Percentiles rank a stretch among this genome's conserved stretches.
Conservation (phyloP, 768 basidiomycete species). For the Suillus hirtellus region DNA sequence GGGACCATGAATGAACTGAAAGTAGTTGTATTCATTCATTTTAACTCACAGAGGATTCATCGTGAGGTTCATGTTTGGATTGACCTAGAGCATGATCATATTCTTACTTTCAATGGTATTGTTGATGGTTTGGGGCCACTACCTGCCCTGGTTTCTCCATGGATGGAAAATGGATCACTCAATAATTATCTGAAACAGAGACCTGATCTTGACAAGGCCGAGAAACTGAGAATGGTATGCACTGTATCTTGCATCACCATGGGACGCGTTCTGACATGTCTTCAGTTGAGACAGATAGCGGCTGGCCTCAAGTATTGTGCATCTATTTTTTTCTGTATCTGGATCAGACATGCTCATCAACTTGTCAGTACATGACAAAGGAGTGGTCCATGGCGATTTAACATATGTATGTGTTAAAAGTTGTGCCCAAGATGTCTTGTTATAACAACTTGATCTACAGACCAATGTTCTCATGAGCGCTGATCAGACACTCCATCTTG, state of each 20-base stretch:
- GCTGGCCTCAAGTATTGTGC: conserved; percentile 11
- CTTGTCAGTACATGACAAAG: conserved; percentile 11
- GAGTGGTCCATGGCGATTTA: conserved; percentile 12
- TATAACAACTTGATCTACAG: conserved; percentile 19
- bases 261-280: neutral
- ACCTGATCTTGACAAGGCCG: neutral
- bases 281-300: conserved; percentile 8
- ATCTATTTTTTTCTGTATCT: neutral
- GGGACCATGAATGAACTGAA: neutral
- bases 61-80: conserved; percentile 12
- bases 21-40: neutral
- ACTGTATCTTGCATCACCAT: neutral
- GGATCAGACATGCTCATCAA: neutral
- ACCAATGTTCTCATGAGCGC: conserved; percentile 40
- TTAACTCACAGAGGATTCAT: conserved; percentile 6
- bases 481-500: conserved; percentile 29
- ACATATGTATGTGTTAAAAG: conserved; percentile 13
- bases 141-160: conserved; percentile 26
- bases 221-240: conserved; percentile 21
- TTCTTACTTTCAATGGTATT: conserved; percentile 22
- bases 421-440: neutral
- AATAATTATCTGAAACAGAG: conserved; percentile 26
- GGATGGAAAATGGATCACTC: conserved; percentile 33
- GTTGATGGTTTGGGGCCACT: conserved; percentile 22
- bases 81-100: conserved; percentile 15